Percentiles rank a stretch among this genome's conserved stretches.
phyloP scores from a whole-genome alignment of 2,329 filamentous ascomycete species.

The Colletotrichum sublineola region DNA sequence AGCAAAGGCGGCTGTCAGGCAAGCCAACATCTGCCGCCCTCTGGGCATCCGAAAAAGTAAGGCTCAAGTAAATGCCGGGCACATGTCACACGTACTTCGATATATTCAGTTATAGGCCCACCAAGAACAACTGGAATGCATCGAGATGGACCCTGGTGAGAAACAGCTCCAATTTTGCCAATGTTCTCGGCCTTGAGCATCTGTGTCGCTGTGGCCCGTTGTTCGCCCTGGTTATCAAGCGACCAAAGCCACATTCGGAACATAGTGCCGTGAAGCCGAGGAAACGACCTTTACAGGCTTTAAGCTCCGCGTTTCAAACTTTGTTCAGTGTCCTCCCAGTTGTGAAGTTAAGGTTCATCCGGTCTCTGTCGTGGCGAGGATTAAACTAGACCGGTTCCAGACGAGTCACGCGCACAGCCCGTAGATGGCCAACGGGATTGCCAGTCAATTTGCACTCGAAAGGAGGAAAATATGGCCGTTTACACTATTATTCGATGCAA shows the following conservation, averaged over 20 bases:
- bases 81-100: background rate
- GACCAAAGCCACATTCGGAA: background rate
- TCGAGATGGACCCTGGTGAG: background rate
- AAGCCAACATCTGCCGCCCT: background rate
- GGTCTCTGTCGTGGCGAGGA: background rate
- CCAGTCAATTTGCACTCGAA: background rate
- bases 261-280: background rate
- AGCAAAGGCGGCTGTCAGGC: background rate
- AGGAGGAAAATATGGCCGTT: too few relatives aligned
- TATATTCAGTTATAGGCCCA: background rate
- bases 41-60: background rate
- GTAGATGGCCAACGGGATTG: background rate
- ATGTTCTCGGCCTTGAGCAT: background rate
- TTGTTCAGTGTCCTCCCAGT: background rate
- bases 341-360: conserved; percentile 1
- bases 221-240: background rate
- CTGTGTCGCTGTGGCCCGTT: background rate
- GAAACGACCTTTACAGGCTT: background rate
- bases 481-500: background rate
- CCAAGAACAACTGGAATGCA: background rate
- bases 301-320: background rate
- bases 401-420: background rate
- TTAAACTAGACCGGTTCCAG: conserved; percentile 1
- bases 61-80: background rate
- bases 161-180: background rate